Evolutionary conservation across 306 rosid species (phyloP).

Genomic region (Urtica urens): DNA sequence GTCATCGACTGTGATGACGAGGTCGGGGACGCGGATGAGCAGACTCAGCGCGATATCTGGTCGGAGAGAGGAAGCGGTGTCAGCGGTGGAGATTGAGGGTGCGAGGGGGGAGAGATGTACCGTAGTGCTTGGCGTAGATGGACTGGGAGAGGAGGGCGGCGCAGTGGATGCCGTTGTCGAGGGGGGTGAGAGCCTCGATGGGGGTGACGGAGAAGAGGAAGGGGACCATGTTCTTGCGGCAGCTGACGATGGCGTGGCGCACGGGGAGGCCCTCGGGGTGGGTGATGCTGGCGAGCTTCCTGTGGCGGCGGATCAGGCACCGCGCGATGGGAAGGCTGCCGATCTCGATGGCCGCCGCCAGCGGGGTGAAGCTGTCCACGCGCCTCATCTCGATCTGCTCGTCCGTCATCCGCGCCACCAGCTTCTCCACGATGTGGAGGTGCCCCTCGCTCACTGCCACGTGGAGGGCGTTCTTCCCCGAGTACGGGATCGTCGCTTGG

Average conservation of each 20-base stretch:
- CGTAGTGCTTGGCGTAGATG: not conserved
- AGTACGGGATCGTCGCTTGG: not conserved
- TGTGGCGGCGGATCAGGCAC: not conserved
- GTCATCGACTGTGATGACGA: not conserved
- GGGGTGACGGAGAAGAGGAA: not conserved
- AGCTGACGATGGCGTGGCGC: not conserved
- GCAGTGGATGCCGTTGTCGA: not conserved
- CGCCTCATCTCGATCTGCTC: not conserved
- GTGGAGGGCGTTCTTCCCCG: not conserved
- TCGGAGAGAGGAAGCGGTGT: too few species aligned
- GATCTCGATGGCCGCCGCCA: not conserved
- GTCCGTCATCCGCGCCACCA: not conserved
- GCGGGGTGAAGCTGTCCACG: not conserved
- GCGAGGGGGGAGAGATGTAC: not conserved
- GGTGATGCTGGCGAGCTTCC: not conserved
- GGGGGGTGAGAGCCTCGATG: not conserved
- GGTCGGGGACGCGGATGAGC: not conserved
- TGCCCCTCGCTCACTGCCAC: not conserved
- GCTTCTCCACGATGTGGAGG: not conserved
- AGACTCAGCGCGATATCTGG: not conserved
- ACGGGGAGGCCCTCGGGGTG: not conserved
- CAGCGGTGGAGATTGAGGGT: too few species aligned
- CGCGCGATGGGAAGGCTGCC: not conserved
- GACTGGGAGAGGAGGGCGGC: not conserved
- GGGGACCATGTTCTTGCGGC: not conserved